A percentile compares a stretch with the other conserved stretches of the same genome.
phyloP scores from a whole-genome alignment of 2,329 filamentous ascomycete genomes.

The Aspergillus sp. region DNA sequence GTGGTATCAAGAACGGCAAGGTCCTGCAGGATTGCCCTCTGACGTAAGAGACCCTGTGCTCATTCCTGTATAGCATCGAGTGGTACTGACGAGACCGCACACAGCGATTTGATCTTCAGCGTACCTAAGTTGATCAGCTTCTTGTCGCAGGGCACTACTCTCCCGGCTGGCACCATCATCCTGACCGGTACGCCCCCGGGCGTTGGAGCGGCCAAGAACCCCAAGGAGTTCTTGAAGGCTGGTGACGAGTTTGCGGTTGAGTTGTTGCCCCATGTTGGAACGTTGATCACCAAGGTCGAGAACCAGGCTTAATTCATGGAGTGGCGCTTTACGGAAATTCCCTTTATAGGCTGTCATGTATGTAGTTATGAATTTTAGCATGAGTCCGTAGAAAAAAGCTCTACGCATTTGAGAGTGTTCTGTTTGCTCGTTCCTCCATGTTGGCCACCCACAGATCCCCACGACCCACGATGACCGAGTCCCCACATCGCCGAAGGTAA shows the following conservation, averaged over 20 bases:
- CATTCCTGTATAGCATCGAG: background rate
- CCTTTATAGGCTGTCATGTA: background rate
- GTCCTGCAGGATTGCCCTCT: conserved; percentile 50
- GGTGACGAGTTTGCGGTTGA: conserved; percentile 51
- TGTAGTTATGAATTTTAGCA: background rate
- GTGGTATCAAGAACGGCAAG: conserved; percentile 48
- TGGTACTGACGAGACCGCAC: conserved; percentile 6
- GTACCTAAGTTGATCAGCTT: conserved; percentile 45
- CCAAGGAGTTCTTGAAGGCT: conserved; percentile 42
- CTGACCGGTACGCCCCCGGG: conserved; percentile 45
- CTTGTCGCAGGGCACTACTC: conserved; percentile 41
- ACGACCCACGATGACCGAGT: conserved; percentile 1
- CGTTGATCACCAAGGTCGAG: conserved; percentile 46
- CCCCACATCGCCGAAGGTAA: background rate
- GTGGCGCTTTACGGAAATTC: background rate
- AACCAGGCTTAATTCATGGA: conserved; percentile 18
- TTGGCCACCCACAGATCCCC: background rate
- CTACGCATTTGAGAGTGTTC: background rate
- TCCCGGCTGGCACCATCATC: conserved; percentile 43
- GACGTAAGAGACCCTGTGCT: conserved; percentile 30
- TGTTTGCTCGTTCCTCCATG: background rate
- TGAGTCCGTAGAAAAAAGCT: background rate
- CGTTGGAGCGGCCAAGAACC: conserved; percentile 39
- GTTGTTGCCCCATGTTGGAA: conserved; percentile 49
- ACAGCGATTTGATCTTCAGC: conserved; percentile 54